phyloP scores from a whole-genome alignment of 768 basidiomycete genomes.

The Tephrocybe sp. region DNA sequence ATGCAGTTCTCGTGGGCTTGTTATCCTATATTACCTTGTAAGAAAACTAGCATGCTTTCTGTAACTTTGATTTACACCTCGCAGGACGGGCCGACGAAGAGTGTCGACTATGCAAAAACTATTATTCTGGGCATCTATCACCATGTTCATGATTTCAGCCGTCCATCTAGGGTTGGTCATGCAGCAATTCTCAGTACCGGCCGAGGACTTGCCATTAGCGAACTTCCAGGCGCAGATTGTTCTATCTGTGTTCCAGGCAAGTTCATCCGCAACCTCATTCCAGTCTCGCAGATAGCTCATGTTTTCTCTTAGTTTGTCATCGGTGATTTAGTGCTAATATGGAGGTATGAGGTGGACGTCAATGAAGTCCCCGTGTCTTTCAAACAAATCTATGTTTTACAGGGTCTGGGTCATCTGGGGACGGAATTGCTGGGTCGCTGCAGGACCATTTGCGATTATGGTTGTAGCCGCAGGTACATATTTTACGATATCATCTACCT shows the following conservation, averaged over 20 bases:
- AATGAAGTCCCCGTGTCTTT: neutral
- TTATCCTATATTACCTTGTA: neutral
- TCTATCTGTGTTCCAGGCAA: conserved; percentile 5
- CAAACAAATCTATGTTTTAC: neutral
- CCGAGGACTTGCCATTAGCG: neutral
- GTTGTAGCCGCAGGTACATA: conserved; percentile 6
- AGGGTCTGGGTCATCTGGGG: conserved; percentile 15
- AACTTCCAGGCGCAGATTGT: conserved; percentile 5
- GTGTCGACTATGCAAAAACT: neutral
- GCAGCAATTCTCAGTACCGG: conserved; percentile 2
- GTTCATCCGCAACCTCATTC: neutral
- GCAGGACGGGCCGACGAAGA: neutral
- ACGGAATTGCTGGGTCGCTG: conserved; percentile 6
- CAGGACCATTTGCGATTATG: conserved; percentile 5
- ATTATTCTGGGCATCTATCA: conserved; percentile 4
- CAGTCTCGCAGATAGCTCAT: neutral
- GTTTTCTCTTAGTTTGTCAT: conserved; percentile 7
- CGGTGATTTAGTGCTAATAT: conserved; percentile 14
- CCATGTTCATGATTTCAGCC: conserved; percentile 9
- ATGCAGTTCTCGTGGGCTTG: conserved; percentile 7
- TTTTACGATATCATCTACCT: neutral
- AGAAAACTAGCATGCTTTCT: neutral
- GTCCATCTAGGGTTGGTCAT: conserved; percentile 9
- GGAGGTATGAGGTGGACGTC: conserved; percentile 11
- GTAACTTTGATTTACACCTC: neutral